These are phyloP conservation scores for Chaetomiaceae sp. DNA, from an alignment of 2,329 filamentous ascomycete genomes.

Conservation along the genomic window DNA sequence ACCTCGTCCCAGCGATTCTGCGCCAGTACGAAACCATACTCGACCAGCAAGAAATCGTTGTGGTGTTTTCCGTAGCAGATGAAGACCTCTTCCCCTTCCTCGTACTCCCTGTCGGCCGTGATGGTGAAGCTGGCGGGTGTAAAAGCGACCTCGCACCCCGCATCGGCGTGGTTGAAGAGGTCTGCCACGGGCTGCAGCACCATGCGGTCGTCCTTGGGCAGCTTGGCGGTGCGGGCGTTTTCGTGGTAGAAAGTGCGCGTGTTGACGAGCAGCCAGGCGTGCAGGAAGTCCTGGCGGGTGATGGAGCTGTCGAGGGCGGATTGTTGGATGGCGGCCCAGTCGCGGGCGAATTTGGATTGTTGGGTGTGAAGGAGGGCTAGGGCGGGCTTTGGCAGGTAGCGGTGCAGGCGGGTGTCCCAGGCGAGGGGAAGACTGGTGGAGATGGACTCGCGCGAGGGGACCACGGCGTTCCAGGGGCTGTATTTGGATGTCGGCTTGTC, in stretches of 20 bases:
- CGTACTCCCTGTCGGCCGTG: conserved; percentile 46
- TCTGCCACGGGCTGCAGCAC: conserved; percentile 69
- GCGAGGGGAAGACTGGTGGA: conserved; percentile 41
- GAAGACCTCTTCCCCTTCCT: conserved; percentile 59
- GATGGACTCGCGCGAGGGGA: conserved; percentile 62
- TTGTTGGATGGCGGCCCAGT: conserved; percentile 36
- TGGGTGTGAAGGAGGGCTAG: conserved; percentile 51
- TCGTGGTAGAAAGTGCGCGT: conserved; percentile 60
- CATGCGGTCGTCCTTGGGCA: conserved; percentile 52
- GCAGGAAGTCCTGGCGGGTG: conserved; percentile 39
- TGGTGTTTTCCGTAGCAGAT: conserved; percentile 67
- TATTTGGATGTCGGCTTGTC: conserved; percentile 44
- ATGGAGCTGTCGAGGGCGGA: conserved; percentile 30
- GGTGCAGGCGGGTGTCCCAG: conserved; percentile 45
- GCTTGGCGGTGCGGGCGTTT: conserved; percentile 38
- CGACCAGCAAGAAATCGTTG: conserved; percentile 68
- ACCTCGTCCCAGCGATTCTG: conserved; percentile 50
- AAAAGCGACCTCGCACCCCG: conserved; percentile 50
- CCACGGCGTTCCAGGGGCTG: conserved; percentile 59
- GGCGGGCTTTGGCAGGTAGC: conserved; percentile 43
- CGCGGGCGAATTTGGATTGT: conserved; percentile 36
- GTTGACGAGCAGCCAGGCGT: conserved; percentile 58
- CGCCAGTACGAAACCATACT: conserved; percentile 54
- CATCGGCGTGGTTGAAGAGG: conserved; percentile 58
- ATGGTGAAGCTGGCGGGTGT: conserved; percentile 51